Percentiles rank a stretch among this genome's conserved stretches.
These are phyloP conservation scores for Backusella tuberculispora DNA, from an alignment of 192 early-diverging fungal genomes.

Conservation along the genomic window DNA sequence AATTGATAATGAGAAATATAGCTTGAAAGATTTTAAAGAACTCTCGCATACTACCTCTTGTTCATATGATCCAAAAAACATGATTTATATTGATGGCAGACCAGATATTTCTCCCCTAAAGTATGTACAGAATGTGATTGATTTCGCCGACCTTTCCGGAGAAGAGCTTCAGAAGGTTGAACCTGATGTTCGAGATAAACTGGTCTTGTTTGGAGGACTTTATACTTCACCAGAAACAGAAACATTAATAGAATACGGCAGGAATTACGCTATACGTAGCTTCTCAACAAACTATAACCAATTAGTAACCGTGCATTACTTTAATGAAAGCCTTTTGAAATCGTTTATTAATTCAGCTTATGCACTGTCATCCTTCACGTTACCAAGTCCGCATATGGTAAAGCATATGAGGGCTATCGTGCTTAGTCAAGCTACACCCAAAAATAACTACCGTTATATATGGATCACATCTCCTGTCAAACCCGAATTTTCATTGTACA, in stretches of 20 bases:
- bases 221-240: background rate
- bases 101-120: conserved; percentile 12
- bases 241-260: background rate
- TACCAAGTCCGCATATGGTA: background rate
- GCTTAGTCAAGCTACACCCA: background rate
- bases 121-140: background rate
- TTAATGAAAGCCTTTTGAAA: background rate
- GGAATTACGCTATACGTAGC: background rate
- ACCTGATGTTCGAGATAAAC: background rate
- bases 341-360: conserved; percentile 5
- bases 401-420: conserved; percentile 10
- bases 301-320: conserved; percentile 1
- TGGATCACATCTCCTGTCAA: conserved; percentile 23
- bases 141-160: background rate
- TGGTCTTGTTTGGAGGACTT: background rate
- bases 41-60: background rate
- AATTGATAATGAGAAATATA: background rate
- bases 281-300: background rate
- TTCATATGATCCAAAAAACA: conserved; percentile 1
- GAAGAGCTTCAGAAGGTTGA: background rate
- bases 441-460: conserved; percentile 12
- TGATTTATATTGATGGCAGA: conserved; percentile 5
- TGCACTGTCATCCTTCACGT: background rate
- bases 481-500: conserved; percentile 15
- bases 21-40: background rate